These are phyloP conservation scores for Takakia lepidozioides DNA, from an alignment of 225 moss, liverwort and hornwort species.

Conservation along the genomic window DNA sequence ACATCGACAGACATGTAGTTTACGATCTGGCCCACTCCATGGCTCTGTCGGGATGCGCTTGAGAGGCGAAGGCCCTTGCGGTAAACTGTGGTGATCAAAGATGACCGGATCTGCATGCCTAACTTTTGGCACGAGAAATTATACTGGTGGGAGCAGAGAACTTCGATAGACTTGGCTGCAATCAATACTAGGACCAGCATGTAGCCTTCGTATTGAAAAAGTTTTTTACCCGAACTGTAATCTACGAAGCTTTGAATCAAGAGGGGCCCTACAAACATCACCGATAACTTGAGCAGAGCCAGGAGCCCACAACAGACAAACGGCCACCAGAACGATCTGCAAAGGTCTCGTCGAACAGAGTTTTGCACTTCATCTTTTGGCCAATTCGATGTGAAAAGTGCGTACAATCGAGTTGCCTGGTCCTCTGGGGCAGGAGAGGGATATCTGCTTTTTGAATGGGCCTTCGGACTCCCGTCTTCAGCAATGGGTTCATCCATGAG, in stretches of 20 bases:
- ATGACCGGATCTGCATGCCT: conserved; percentile 72
- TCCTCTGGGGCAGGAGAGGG: conserved; percentile 50
- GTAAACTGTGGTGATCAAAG: conserved; percentile 65
- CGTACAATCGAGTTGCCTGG: conserved; percentile 35
- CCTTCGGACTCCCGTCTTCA: conserved; percentile 23
- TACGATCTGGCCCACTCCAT: conserved; percentile 83
- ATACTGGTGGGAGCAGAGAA: conserved; percentile 40
- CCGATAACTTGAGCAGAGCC: conserved; percentile 40
- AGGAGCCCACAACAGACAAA: conserved; percentile 23
- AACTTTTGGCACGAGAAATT: conserved; percentile 68
- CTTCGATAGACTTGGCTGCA: conserved; percentile 42
- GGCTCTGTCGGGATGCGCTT: conserved; percentile 66
- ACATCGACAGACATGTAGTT: conserved; percentile 95
- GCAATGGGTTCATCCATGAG: conserved; percentile 48
- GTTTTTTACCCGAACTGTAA: conserved; percentile 34
- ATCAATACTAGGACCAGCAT: conserved; percentile 51
- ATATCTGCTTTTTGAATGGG: conserved; percentile 53
- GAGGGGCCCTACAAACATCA: conserved; percentile 65
- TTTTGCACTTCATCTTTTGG: conserved; percentile 35
- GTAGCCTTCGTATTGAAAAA: conserved; percentile 61
- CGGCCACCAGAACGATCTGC: conserved; percentile 57
- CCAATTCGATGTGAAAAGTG: conserved; percentile 59
- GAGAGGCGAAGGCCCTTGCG: conserved; percentile 84
- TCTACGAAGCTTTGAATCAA: conserved; percentile 71
- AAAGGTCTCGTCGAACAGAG: conserved; percentile 36